Conservation (phyloP, 257 asterid species). For the Phtheirospermum japonicum region DNA sequence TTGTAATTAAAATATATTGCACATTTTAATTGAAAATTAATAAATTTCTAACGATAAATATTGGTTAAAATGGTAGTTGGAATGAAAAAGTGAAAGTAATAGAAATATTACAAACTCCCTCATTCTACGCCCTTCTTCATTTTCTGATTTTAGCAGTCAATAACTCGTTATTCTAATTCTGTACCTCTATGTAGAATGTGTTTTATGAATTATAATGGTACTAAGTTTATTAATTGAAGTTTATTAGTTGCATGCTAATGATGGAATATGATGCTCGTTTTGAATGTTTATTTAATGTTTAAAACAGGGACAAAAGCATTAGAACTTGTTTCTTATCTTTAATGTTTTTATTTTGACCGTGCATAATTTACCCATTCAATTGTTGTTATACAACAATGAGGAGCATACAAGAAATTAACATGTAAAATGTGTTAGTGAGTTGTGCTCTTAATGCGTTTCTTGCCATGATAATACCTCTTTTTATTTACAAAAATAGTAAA, state of each 20-base stretch:
- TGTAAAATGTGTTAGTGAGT: slow-evolving; percentile 27
- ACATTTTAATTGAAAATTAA: no score
- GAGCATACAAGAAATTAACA: slow-evolving; percentile 19
- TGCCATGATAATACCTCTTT: slow-evolving; percentile 23
- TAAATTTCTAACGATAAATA: no score
- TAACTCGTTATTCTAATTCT: no score
- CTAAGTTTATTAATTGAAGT: no score
- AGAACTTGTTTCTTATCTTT: slow-evolving; percentile 14
- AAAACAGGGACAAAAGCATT: slow-evolving; percentile 17
- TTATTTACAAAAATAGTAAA: not conserved
- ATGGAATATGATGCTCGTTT: slow-evolving; percentile 14
- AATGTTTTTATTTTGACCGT: not conserved
- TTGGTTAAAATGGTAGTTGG: no score
- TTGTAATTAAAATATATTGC: no score
- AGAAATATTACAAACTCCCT: no score
- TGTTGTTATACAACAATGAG: no score
- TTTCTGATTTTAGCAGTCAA: not conserved
- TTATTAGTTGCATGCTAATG: slow-evolving; percentile 3
- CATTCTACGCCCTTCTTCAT: not conserved
- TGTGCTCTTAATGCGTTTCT: slow-evolving; percentile 33
- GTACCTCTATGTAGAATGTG: no score
- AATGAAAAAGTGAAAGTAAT: no score
- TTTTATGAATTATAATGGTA: no score
- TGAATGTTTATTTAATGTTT: not conserved
- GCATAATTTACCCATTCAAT: no score